phyloP scores from a whole-genome alignment of 2,329 filamentous ascomycete species.

The Rugonectria rugulosa region DNA sequence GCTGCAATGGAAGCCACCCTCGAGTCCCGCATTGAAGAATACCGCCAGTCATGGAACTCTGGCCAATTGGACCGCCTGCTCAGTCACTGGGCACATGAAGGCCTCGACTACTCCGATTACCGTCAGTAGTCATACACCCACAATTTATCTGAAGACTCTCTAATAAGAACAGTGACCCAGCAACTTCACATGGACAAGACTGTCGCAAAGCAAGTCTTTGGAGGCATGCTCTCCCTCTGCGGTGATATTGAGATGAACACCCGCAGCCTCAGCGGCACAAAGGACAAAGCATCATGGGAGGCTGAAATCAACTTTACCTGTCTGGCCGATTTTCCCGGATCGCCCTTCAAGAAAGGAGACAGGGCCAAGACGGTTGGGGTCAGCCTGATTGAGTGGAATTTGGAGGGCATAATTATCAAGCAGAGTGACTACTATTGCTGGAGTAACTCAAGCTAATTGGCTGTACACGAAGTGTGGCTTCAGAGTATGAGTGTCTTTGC shows the following conservation, averaged over 20 bases:
- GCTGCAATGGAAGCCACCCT: too few species aligned
- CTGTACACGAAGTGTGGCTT: too few species aligned
- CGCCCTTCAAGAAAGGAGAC: slow-evolving; percentile 5
- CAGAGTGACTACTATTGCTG: slow-evolving; percentile 8
- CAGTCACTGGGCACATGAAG: neutral
- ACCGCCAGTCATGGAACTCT: slow-evolving; percentile 8
- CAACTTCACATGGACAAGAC: slow-evolving; percentile 1
- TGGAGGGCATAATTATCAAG: slow-evolving; percentile 1
- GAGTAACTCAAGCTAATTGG: neutral
- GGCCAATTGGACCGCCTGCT: neutral
- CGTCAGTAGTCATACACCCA: neutral
- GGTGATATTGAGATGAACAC: slow-evolving; percentile 4
- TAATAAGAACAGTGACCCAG: neutral
- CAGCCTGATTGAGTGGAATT: slow-evolving; percentile 4
- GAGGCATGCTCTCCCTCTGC: slow-evolving; percentile 1
- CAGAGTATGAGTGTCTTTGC: too few species aligned
- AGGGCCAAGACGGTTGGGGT: neutral
- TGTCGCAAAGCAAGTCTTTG: neutral
- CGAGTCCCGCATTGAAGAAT: neutral
- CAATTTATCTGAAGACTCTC: neutral
- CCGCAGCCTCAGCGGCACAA: neutral
- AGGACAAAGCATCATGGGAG: neutral
- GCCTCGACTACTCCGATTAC: slow-evolving; percentile 8
- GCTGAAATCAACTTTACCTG: slow-evolving; percentile 3
- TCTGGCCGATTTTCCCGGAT: slow-evolving; percentile 1